These are phyloP conservation scores for Nitzschia sp. DNA, from an alignment of 108 stramenopile genomes.

Conservation along the genomic window DNA sequence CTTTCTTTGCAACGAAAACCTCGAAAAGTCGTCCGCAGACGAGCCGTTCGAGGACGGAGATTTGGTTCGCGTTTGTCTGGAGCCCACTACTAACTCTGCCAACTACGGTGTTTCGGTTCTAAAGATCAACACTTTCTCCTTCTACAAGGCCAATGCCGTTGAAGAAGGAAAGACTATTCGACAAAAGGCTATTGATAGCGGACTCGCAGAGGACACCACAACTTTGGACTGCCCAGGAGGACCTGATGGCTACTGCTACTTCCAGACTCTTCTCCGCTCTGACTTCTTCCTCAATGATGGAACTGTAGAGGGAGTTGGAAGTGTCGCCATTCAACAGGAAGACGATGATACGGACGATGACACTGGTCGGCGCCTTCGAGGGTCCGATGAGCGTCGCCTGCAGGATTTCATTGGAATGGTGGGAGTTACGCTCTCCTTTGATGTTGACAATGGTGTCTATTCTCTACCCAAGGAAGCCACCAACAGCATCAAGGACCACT, in stretches of 20 bases:
- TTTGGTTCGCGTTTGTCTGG: conserved; percentile 5
- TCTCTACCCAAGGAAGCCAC: neutral
- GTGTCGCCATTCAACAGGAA: conserved; percentile 1
- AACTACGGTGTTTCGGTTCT: neutral
- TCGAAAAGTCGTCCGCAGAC: neutral
- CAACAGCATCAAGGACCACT: neutral
- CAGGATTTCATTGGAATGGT: conserved; percentile 14
- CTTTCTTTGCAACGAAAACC: conserved; percentile 2
- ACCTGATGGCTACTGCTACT: neutral
- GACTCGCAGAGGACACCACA: neutral
- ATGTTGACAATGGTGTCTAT: conserved; percentile 6
- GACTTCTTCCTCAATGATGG: conserved; percentile 10
- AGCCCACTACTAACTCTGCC: neutral
- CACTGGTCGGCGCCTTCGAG: neutral
- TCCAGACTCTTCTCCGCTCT: neutral
- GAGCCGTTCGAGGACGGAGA: neutral
- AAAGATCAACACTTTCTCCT: conserved; percentile 9
- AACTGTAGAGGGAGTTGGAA: conserved; percentile 8
- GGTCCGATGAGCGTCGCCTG: neutral
- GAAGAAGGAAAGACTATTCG: neutral
- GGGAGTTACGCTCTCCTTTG: conserved; percentile 1
- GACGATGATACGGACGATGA: neutral
- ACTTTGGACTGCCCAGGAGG: conserved; percentile 11
- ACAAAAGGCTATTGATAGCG: conserved; percentile 10
- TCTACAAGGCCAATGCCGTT: conserved; percentile 8